A percentile compares a stretch with the other conserved stretches of the same genome.
phyloP scores from a whole-genome alignment of 371 early-diverging fungal genomes.

The Rhizomucor miehei region DNA sequence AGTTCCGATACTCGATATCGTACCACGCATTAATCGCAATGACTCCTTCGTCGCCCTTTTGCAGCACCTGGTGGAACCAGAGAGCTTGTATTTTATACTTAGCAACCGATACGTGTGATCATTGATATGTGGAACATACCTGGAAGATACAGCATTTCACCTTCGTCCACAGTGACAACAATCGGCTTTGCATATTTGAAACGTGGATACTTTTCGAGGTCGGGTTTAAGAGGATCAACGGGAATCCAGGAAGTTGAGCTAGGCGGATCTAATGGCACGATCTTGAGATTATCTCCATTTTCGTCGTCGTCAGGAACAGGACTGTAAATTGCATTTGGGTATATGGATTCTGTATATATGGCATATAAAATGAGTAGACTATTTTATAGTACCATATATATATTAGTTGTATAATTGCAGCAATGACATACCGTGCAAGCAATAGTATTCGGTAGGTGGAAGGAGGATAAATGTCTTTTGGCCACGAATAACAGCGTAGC shows the following conservation, averaged over 20 bases:
- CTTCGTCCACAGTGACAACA: slow-evolving; percentile 56
- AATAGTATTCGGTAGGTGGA: slow-evolving; percentile 69
- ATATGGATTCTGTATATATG: slow-evolving; percentile 44
- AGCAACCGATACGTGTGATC: not conserved
- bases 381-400: no score
- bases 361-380: not conserved
- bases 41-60: slow-evolving; percentile 59
- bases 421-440: slow-evolving; percentile 55
- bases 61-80: slow-evolving; percentile 79
- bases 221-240: slow-evolving; percentile 56
- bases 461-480: slow-evolving; percentile 68
- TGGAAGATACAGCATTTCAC: slow-evolving; percentile 79
- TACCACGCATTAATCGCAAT: slow-evolving; percentile 85
- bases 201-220: slow-evolving; percentile 47
- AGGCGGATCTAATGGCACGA: slow-evolving; percentile 38
- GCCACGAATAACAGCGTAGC: slow-evolving; percentile 73
- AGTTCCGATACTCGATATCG: slow-evolving; percentile 61
- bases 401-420: not conserved
- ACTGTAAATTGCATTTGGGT: slow-evolving; percentile 53
- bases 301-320: slow-evolving; percentile 19
- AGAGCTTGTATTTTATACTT: slow-evolving; percentile 37
- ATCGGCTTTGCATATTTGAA: slow-evolving; percentile 56
- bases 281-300: slow-evolving; percentile 9
- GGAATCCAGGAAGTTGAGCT: slow-evolving; percentile 62
- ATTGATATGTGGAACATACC: slow-evolving; percentile 11